Percentiles rank a stretch among this genome's conserved stretches.
These are phyloP conservation scores for Chytriomyces sp. DNA, from an alignment of 192 early-diverging fungal species.

Conservation along the genomic window DNA sequence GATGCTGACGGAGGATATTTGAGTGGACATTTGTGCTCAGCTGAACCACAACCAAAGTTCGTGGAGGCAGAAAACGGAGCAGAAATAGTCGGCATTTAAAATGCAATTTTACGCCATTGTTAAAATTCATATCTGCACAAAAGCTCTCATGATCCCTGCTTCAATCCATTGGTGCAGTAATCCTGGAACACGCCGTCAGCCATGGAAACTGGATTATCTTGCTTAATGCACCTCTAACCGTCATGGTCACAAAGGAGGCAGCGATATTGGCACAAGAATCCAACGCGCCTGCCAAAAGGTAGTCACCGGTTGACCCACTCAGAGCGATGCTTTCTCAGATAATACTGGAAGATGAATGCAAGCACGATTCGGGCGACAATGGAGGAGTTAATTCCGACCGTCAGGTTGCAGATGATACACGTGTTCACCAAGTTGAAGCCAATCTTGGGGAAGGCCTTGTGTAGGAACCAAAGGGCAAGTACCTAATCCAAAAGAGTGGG, in stretches of 20 bases:
- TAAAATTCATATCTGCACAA: too few relatives aligned
- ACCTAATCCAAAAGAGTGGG: constrained; percentile 53
- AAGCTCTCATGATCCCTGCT: too few relatives aligned
- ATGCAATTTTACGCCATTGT: too few relatives aligned
- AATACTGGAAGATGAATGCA: constrained; percentile 72
- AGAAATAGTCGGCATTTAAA: too few relatives aligned
- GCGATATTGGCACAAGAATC: constrained; percentile 42
- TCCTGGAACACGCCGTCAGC: too few relatives aligned
- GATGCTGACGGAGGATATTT: constrained; percentile 60
- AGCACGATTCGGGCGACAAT: constrained; percentile 42
- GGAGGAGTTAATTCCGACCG: constrained; percentile 30
- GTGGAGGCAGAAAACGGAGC: too few relatives aligned
- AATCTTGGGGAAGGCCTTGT: constrained; percentile 62
- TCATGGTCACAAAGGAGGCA: constrained; percentile 2
- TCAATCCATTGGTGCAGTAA: too few relatives aligned
- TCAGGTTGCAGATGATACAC: constrained; percentile 63
- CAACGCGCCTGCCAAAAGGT: constrained; percentile 57
- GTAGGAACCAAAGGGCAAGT: constrained; percentile 67
- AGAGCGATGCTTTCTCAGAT: constrained; percentile 64
- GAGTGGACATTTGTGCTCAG: constrained; percentile 52
- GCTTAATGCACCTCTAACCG: not conserved
- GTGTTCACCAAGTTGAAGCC: constrained; percentile 73
- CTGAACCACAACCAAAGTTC: not conserved
- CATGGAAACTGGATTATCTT: too few relatives aligned
- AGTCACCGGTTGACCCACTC: constrained; percentile 66